Evolutionary conservation across 225 moss, liverwort and hornwort species (phyloP), one percentile per base, ranked within the genome.

Genomic region (Polytrichum commune): DNA sequence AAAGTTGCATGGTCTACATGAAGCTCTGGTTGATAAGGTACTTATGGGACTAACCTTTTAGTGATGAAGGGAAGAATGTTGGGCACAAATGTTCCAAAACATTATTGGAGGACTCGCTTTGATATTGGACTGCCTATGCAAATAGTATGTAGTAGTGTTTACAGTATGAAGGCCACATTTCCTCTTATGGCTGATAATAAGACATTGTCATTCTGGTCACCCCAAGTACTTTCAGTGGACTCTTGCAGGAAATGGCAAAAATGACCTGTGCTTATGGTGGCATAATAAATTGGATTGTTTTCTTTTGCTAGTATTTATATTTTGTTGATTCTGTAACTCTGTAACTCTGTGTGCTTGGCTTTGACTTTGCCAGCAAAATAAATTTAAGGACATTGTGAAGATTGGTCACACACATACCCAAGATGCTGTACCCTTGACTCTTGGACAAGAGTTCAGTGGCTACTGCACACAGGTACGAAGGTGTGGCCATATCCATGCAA

Each of bases 321-420:
- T n/a, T 60, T 60, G 25, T 61, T 9, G 7, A 61, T 23, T 61
- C n/a, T 26, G 60, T 46, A 46, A 61, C 1, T 22, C 60, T 61
- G 10, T 61, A 22, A n/a, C 26, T 7, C 6, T 23, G 10, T n/a
- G n/a, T 61, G 10, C 60, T n/a, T 60, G 71, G 57, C 65, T 28
- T 82, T 73, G 35, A 28, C 66, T 67, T 78, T 64, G 73, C 68
- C 88, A 96, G 93, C 78, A 91, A 70, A 77, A 90, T 66, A 91
- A 90, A 68, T 97, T 94, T 60, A 81, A 81, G 76, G 84, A 92
- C 65, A 92, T 97, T 63, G 80, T 97, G 68, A 97, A 97, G 88
- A 97, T 97, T 84, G 97, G 94, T 73, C 89, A 92, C 33, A 97
- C 97, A 28, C 97, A 94, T 77, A 92, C 92, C 58, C 94, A 94